Percentiles rank a stretch among this genome's conserved stretches.
These are phyloP conservation scores for Isatis lusitanica DNA, from an alignment of 441 rosid genomes.

Conservation along the genomic window DNA sequence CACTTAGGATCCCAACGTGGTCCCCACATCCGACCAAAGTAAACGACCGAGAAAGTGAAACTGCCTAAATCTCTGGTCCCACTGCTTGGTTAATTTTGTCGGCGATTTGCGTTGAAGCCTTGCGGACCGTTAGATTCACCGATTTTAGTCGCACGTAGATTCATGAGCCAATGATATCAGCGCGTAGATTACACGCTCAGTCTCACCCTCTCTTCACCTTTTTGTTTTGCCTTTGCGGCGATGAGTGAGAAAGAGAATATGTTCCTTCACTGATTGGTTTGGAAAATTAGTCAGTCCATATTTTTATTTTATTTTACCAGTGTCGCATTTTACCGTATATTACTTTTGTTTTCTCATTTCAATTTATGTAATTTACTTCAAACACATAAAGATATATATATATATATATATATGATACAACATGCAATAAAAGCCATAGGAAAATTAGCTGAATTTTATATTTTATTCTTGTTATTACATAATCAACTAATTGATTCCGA, in stretches of 20 bases:
- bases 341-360: neutral
- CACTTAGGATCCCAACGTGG: neutral
- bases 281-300: neutral
- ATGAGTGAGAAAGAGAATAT: slow-evolving; percentile 8
- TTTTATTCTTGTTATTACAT: neutral
- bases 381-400: neutral
- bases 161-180: slow-evolving; percentile 9
- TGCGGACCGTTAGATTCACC: slow-evolving; percentile 2
- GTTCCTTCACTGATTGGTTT: slow-evolving; percentile 21
- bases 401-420: neutral
- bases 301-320: neutral
- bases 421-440: neutral
- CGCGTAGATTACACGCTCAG: neutral
- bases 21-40: neutral
- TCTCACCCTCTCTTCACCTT: neutral
- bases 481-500: neutral
- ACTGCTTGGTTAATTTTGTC: neutral
- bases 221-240: neutral
- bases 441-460: neutral
- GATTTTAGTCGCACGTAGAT: neutral
- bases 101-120: slow-evolving; percentile 10
- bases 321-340: too few species aligned
- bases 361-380: neutral
- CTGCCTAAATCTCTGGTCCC: neutral
- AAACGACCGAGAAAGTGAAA: neutral